These are phyloP conservation scores for Nyctanthes arbortristis DNA, from an alignment of 257 asterid species.

Conservation along the genomic window DNA sequence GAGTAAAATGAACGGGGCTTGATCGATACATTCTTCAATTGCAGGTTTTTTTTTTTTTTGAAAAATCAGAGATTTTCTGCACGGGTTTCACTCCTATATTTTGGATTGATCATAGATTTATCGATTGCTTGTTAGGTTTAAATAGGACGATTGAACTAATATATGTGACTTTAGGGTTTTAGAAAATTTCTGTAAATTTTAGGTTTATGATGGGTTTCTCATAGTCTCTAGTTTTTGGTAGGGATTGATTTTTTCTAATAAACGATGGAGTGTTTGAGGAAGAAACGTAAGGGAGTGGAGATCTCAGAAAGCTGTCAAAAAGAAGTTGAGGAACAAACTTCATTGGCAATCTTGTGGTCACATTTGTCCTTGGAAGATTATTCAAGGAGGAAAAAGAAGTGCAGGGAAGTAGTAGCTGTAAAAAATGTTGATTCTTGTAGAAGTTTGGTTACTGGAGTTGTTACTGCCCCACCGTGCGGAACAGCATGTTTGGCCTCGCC, in stretches of 20 bases:
- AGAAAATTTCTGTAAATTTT: background rate
- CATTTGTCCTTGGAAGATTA: constrained; percentile 73
- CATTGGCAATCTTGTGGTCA: constrained; percentile 44
- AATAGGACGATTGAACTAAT: constrained; percentile 13
- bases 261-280: constrained; percentile 50
- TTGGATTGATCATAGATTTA: constrained; percentile 17
- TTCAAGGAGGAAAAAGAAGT: constrained; percentile 70
- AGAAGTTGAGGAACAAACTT: constrained; percentile 30
- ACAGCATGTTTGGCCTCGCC: constrained; percentile 47
- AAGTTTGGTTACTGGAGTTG: constrained; percentile 61
- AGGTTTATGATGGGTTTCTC: constrained; percentile 11
- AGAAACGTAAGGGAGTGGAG: constrained; percentile 72
- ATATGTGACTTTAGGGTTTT: constrained; percentile 6
- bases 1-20: constrained; percentile 11
- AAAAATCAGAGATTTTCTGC: constrained; percentile 24
- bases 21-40: constrained; percentile 11
- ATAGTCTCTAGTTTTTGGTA: constrained; percentile 8
- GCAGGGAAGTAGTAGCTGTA: constrained; percentile 55
- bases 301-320: constrained; percentile 16
- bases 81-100: constrained; percentile 19
- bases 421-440: constrained; percentile 40
- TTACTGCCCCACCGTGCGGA: constrained; percentile 80
- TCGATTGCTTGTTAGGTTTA: constrained; percentile 13
- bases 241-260: constrained; percentile 1
- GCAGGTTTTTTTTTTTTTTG: constrained; percentile 45